phyloP scores from a whole-genome alignment of 73 alveolate species.

The Paramecium biaurelia region DNA sequence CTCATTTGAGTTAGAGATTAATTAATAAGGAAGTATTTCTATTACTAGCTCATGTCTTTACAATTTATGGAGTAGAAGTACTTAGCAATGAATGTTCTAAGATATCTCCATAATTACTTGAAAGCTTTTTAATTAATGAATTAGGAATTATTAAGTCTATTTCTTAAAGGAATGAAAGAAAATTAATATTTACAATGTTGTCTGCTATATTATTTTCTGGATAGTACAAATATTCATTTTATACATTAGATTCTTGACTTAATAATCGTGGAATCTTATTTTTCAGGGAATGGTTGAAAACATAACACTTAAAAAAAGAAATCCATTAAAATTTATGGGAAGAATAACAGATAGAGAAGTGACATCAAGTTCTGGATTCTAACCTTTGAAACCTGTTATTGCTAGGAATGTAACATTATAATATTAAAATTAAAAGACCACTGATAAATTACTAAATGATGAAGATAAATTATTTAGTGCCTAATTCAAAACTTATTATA shows the following conservation, averaged over 20 bases:
- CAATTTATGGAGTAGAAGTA: not conserved
- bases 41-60: not conserved
- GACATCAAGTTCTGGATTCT: slow-evolving; percentile 29
- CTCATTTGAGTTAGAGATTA: slow-evolving; percentile 16
- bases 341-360: not conserved
- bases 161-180: slow-evolving; percentile 13
- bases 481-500: not conserved
- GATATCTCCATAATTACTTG: not conserved
- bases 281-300: slow-evolving; percentile 1
- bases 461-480: not conserved
- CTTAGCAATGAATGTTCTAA: not conserved
- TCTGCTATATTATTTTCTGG: not conserved
- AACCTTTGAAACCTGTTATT: not conserved
- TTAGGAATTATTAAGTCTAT: not conserved
- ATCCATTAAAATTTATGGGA: slow-evolving; percentile 27
- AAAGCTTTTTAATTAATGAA: slow-evolving; percentile 14
- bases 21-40: slow-evolving; percentile 13
- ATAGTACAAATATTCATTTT: not conserved
- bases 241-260: not conserved
- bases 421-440: not conserved
- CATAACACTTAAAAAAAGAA: not conserved
- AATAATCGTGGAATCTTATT: not conserved
- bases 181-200: not conserved
- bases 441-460: not conserved
- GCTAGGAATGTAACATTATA: not conserved